Conservation (phyloP, 805 yeast genomes). For the Metschnikowia lochheadii region DNA sequence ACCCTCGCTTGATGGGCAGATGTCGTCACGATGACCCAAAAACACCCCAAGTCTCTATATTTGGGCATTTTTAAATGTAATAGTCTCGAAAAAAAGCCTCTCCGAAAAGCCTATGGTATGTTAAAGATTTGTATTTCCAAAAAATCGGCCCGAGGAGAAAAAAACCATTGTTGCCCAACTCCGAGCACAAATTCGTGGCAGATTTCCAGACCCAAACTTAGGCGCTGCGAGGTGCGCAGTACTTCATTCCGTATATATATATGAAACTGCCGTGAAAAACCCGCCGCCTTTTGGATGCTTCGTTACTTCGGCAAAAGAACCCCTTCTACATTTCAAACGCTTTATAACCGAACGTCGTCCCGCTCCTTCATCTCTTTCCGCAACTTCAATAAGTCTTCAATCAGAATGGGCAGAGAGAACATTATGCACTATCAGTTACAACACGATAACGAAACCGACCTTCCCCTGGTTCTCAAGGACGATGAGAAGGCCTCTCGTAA, state of each 20-base stretch:
- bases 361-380: background rate
- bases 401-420: constrained; percentile 39
- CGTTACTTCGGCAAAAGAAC: background rate
- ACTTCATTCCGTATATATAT: constrained; percentile 1
- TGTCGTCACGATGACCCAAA: background rate
- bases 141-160: background rate
- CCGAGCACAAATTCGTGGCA: background rate
- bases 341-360: background rate
- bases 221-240: constrained; percentile 5
- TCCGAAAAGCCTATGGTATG: background rate
- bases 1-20: background rate
- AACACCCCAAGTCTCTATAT: background rate
- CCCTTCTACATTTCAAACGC: background rate
- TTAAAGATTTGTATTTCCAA: no score
- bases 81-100: background rate
- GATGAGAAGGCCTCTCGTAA: constrained; percentile 4
- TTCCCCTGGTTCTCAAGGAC: constrained; percentile 13
- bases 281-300: background rate
- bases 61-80: background rate
- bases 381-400: constrained; percentile 1
- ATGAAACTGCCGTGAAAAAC: background rate
- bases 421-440: constrained; percentile 38
- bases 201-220: background rate
- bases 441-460: constrained; percentile 37
- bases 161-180: background rate